Evolutionary conservation across 2,329 filamentous ascomycete genomes (phyloP).

Genomic region (Dryadomyces quercus-mongolicae): DNA sequence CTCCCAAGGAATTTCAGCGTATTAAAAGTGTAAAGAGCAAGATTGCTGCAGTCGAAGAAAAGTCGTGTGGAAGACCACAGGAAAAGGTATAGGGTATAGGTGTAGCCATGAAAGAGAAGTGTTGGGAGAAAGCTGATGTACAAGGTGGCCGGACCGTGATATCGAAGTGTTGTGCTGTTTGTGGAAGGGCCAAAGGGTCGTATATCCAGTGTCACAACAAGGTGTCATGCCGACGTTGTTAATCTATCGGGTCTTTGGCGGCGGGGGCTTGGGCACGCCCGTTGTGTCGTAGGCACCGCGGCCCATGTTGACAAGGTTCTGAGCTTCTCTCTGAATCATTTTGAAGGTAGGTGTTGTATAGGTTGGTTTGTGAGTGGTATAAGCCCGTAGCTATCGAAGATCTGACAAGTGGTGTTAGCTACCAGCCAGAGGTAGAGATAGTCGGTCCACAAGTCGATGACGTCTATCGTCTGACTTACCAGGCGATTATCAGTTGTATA

Average conservation of each 20-base stretch:
- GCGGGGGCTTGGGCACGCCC: constrained; percentile 23
- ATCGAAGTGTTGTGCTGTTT: neutral
- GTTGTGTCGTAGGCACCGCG: constrained; percentile 25
- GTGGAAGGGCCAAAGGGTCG: neutral
- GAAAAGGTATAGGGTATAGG: no score
- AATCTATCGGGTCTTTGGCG: constrained; percentile 21
- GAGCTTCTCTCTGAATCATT: constrained; percentile 21
- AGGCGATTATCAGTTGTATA: no score
- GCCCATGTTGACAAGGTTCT: constrained; percentile 20
- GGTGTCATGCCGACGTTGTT: no score
- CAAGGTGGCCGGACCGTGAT: neutral
- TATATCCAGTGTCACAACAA: neutral
- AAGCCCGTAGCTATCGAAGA: neutral
- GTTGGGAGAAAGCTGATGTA: neutral
- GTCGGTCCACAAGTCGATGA: no score
- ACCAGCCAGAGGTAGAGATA: no score
- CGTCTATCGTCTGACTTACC: no score
- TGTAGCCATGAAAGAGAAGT: neutral
- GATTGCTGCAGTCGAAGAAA: neutral
- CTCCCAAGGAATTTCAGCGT: constrained; percentile 12
- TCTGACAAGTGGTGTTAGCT: neutral
- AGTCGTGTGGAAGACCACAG: neutral
- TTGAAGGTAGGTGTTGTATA: no score
- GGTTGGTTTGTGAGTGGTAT: neutral
- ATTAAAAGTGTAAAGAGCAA: constrained; percentile 19